Conservation (phyloP, 805 yeast genomes). For the Saccharomycopsis javanensis region DNA sequence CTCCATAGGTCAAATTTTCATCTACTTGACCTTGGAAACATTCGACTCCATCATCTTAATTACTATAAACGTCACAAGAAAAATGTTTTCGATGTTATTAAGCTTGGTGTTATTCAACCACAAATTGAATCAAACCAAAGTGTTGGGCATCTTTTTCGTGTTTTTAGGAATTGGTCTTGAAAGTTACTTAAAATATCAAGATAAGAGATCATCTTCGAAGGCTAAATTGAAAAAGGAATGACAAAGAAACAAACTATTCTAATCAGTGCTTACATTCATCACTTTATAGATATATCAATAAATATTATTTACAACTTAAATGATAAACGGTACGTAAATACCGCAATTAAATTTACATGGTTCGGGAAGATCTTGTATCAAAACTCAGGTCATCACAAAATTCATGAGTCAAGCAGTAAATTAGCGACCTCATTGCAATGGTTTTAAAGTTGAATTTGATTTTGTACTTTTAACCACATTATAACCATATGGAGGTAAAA, state of each 20-base stretch:
- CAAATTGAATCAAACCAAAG: constrained; percentile 48
- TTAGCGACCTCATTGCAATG: constrained; percentile 15
- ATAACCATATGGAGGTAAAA: neutral
- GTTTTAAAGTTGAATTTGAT: constrained; percentile 12
- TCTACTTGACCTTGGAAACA: constrained; percentile 70
- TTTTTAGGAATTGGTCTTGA: constrained; percentile 82
- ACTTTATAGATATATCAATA: too few species aligned
- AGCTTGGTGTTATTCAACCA: constrained; percentile 89
- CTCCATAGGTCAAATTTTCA: constrained; percentile 89
- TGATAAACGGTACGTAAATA: too few species aligned
- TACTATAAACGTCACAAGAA: constrained; percentile 92
- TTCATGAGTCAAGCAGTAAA: constrained; percentile 12
- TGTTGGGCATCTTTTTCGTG: constrained; percentile 72
- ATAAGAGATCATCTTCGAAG: constrained; percentile 5
- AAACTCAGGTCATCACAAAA: constrained; percentile 15
- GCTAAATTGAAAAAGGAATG: neutral
- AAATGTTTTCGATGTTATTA: constrained; percentile 89
- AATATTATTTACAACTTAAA: too few species aligned
- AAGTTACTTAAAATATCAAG: constrained; percentile 39
- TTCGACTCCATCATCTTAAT: constrained; percentile 81
- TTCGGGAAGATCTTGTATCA: constrained; percentile 1
- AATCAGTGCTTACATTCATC: too few species aligned
- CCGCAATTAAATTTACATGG: too few species aligned
- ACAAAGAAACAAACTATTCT: too few species aligned
- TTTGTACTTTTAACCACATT: constrained; percentile 11